Conservation (phyloP, 2,329 filamentous ascomycete species). For the Ascochyta lentis region DNA sequence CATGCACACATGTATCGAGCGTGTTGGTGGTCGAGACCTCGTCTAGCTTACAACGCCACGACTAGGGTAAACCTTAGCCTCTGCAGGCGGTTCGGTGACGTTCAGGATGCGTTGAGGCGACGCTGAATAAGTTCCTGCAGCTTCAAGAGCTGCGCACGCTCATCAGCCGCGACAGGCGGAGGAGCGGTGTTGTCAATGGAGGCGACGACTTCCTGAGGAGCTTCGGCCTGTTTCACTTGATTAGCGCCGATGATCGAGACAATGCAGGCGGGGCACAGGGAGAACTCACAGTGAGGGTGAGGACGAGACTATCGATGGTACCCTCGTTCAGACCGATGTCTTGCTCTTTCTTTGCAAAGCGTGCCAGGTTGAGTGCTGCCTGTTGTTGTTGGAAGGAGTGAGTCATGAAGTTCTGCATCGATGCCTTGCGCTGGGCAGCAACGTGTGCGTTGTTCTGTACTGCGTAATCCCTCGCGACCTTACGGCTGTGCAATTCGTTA, state of each 20-base stretch:
- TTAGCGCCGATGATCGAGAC: constrained; percentile 46
- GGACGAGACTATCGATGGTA: constrained; percentile 59
- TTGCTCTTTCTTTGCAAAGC: constrained; percentile 60
- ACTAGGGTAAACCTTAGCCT: constrained; percentile 26
- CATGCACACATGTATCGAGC: constrained; percentile 19
- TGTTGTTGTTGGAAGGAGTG: constrained; percentile 66
- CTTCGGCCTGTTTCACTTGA: constrained; percentile 49
- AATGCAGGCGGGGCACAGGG: constrained; percentile 32
- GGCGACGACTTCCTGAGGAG: constrained; percentile 44
- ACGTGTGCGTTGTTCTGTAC: constrained; percentile 14
- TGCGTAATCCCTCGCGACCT: constrained; percentile 25
- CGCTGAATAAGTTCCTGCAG: constrained; percentile 43
- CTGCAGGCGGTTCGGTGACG: constrained; percentile 17
- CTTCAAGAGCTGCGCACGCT: constrained; percentile 41
- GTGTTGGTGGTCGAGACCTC: constrained; percentile 27
- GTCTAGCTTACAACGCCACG: constrained; percentile 28
- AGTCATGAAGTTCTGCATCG: constrained; percentile 38
- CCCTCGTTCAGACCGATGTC: constrained; percentile 57
- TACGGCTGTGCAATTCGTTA: constrained; percentile 4
- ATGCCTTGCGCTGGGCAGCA: constrained; percentile 29
- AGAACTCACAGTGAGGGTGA: constrained; percentile 66
- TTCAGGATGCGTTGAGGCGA: constrained; percentile 35
- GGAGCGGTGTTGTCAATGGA: constrained; percentile 39
- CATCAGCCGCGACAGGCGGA: constrained; percentile 30
- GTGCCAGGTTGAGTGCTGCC: constrained; percentile 68